Evolutionary conservation across 441 rosid genomes (phyloP).

Genomic region (Croton laevigatus): DNA sequence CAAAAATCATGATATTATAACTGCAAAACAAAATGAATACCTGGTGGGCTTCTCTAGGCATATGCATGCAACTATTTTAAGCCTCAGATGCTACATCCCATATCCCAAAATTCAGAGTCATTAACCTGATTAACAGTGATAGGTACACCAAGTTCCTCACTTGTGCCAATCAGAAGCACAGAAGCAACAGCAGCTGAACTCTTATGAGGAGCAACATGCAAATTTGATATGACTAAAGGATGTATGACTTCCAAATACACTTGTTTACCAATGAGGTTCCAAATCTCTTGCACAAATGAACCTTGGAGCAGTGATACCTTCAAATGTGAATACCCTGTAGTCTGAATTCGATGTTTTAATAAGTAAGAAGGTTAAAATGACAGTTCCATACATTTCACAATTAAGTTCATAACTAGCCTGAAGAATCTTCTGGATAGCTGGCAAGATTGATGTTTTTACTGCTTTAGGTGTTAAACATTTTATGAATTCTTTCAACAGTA

Average conservation of each 20-base stretch:
- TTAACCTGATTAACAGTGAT: conserved; percentile 85
- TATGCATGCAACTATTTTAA: conserved; percentile 1
- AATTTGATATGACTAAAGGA: conserved; percentile 77
- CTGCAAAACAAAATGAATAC: conserved; percentile 15
- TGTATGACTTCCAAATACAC: conserved; percentile 74
- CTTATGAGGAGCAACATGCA: conserved; percentile 70
- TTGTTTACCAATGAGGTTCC: conserved; percentile 80
- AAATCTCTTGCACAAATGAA: conserved; percentile 81
- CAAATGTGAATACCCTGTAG: conserved; percentile 86
- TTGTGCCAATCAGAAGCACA: conserved; percentile 83
- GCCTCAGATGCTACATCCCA: conserved; percentile 10
- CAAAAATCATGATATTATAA: conserved; percentile 24
- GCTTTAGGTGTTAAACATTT: conserved; percentile 68
- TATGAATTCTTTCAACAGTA: conserved; percentile 71
- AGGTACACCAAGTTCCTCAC: conserved; percentile 95
- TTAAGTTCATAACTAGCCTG: conserved; percentile 54
- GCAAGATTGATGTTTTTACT: conserved; percentile 66
- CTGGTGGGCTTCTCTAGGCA: not conserved
- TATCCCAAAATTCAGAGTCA: conserved; percentile 22
- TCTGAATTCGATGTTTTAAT: conserved; percentile 47
- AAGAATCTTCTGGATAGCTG: conserved; percentile 81
- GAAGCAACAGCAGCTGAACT: conserved; percentile 89
- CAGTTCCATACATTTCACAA: conserved; percentile 19
- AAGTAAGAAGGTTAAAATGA: conserved; percentile 23
- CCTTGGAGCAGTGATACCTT: conserved; percentile 94